Evolutionary conservation across 371 early-diverging fungal species (phyloP).

Genomic region (Mortierella polycephala): DNA sequence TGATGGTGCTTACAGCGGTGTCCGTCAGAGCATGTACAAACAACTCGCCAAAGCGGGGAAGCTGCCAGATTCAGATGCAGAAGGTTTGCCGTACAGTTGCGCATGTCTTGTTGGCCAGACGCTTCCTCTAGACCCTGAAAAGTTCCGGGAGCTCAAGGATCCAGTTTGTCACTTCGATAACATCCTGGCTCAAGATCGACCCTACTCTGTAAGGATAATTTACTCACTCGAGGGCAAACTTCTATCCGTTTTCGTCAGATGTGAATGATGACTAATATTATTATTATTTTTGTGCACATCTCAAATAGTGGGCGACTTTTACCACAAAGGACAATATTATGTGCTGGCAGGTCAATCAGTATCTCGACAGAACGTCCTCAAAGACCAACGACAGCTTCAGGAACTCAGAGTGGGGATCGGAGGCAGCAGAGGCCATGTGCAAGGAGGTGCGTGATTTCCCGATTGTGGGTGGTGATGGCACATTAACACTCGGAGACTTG

Average conservation of each 20-base stretch:
- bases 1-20: conserved; percentile 25
- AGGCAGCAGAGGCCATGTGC: conserved; percentile 4
- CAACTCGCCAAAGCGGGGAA: conserved; percentile 3
- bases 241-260: conserved; percentile 13
- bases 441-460: conserved; percentile 7
- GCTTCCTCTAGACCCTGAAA: not conserved
- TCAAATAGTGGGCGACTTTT: conserved; percentile 9
- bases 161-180: too few species aligned
- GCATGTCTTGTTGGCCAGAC: conserved; percentile 15
- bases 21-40: conserved; percentile 10
- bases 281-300: not conserved
- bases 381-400: conserved; percentile 5
- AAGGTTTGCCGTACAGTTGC: conserved; percentile 6
- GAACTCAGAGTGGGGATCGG: conserved; percentile 10
- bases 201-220: too few species aligned
- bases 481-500: conserved; percentile 2
- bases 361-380: not conserved
- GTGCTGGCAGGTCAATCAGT: conserved; percentile 10
- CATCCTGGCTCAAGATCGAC: too few species aligned
- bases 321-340: conserved; percentile 4
- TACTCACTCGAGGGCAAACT: not conserved
- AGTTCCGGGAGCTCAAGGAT: conserved; percentile 5
- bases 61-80: conserved; percentile 7
- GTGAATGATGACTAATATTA: not conserved
- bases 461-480: conserved; percentile 4